phyloP scores from a whole-genome alignment of 768 basidiomycete species.

The Amanita pallidorosea region DNA sequence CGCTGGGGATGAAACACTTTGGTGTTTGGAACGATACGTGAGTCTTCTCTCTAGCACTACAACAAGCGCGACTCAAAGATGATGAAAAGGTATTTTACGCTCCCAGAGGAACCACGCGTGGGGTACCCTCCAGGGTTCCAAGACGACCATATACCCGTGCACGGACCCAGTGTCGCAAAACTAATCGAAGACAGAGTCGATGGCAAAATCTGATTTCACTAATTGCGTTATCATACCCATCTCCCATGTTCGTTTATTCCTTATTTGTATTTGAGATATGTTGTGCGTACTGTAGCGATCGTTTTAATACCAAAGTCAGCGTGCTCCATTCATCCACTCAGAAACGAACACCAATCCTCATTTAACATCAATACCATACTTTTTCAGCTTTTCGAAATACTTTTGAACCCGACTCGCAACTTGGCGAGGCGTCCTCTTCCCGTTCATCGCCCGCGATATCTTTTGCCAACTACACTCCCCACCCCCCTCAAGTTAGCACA shows the following conservation, averaged over 20 bases:
- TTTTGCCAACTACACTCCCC: conserved; percentile 52
- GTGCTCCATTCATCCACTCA: too few relatives aligned
- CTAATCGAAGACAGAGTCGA: conserved; percentile 61
- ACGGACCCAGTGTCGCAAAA: conserved; percentile 52
- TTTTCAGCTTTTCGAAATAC: conserved; percentile 77
- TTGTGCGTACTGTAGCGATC: too few relatives aligned
- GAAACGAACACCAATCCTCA: background rate
- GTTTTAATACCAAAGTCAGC: too few relatives aligned
- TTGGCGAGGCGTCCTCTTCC: conserved; percentile 66
- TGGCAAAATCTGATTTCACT: conserved; percentile 2
- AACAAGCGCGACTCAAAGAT: background rate
- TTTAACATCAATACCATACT: conserved; percentile 42
- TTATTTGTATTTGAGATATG: too few relatives aligned
- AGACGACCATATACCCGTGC: conserved; percentile 61
- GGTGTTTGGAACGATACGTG: conserved; percentile 77
- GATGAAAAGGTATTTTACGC: conserved; percentile 22
- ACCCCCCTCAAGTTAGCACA: conserved; percentile 1
- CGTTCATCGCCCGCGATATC: conserved; percentile 76
- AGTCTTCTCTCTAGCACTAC: conserved; percentile 11
- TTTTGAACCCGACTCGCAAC: conserved; percentile 87
- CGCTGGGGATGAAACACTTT: conserved; percentile 66
- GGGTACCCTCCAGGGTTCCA: conserved; percentile 84
- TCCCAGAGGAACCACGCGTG: conserved; percentile 32
- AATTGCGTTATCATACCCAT: too few relatives aligned
- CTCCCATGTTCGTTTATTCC: too few relatives aligned